Percentiles rank a stretch among this genome's conserved stretches.
Conservation (phyloP, 1,139 yeast genomes). For the Magnusiomyces sp. region DNA sequence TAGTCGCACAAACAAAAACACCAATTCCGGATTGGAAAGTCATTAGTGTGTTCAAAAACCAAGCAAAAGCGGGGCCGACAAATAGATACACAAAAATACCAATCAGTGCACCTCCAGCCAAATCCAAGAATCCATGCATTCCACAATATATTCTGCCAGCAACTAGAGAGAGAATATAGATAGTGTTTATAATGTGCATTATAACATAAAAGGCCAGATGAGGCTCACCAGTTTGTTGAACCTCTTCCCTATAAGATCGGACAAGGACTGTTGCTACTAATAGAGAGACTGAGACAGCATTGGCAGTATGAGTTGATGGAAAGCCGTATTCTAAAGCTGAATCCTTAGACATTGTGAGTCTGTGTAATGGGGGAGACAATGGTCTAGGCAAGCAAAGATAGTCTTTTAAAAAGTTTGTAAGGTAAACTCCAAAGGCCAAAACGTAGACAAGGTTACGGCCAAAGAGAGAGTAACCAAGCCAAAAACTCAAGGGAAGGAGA, state of each 20-base stretch:
- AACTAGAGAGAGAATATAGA: slow-evolving; percentile 60
- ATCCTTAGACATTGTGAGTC: slow-evolving; percentile 81
- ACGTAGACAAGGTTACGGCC: slow-evolving; percentile 63
- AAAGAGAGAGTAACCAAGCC: slow-evolving; percentile 63
- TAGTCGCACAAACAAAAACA: no score
- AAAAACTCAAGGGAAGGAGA: slow-evolving; percentile 74
- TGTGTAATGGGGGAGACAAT: slow-evolving; percentile 78
- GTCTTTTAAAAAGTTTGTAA: slow-evolving; percentile 75
- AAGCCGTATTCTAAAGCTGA: slow-evolving; percentile 93
- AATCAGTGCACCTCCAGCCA: slow-evolving; percentile 53
- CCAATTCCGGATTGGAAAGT: slow-evolving; percentile 7
- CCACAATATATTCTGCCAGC: slow-evolving; percentile 89
- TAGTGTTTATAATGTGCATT: slow-evolving; percentile 21
- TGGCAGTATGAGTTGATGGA: slow-evolving; percentile 89
- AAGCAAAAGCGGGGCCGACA: slow-evolving; percentile 21
- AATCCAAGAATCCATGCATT: slow-evolving; percentile 90
- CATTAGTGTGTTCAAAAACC: slow-evolving; percentile 36
- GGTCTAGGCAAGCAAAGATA: slow-evolving; percentile 88
- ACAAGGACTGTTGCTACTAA: slow-evolving; percentile 31
- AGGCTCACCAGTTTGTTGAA: slow-evolving; percentile 4
- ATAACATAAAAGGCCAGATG: slow-evolving; percentile 11
- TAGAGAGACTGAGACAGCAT: slow-evolving; percentile 73
- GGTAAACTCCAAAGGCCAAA: slow-evolving; percentile 76
- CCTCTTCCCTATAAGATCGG: background rate
- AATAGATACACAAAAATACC: slow-evolving; percentile 40